phyloP scores from a whole-genome alignment of 176 grass and related monocot genomes.

The Ensete glaucum region DNA sequence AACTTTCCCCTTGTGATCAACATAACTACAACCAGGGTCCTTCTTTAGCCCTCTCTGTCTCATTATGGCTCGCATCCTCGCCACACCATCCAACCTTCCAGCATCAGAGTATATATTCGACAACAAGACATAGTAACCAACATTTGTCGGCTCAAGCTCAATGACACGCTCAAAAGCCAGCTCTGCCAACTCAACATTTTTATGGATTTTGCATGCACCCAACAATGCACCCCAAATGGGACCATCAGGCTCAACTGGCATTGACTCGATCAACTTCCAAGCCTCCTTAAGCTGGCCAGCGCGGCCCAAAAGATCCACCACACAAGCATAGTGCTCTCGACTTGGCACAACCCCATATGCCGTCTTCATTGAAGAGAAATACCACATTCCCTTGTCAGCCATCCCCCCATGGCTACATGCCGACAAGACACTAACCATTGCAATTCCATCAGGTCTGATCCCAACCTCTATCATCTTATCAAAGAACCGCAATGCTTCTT shows the following conservation, averaged over 20 bases:
- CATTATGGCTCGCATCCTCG: conserved; percentile 44
- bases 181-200: conserved; percentile 37
- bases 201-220: conserved; percentile 71
- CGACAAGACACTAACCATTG: conserved; percentile 45
- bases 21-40: conserved; percentile 59
- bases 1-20: conserved; percentile 41
- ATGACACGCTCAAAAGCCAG: conserved; percentile 38
- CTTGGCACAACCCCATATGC: conserved; percentile 21
- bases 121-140: conserved; percentile 60
- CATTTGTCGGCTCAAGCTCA: conserved; percentile 43
- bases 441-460: conserved; percentile 35
- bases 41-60: conserved; percentile 50
- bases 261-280: conserved; percentile 39
- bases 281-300: conserved; percentile 42
- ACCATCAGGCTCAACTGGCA: conserved; percentile 43
- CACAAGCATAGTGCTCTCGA: conserved; percentile 56
- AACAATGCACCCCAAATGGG: conserved; percentile 65
- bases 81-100: conserved; percentile 25
- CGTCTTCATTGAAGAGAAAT: conserved; percentile 43
- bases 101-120: conserved; percentile 56
- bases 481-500: conserved; percentile 36
- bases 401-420: conserved; percentile 57
- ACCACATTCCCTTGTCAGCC: conserved; percentile 36
- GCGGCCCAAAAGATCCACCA: conserved; percentile 62
- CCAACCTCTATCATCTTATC: conserved; percentile 35